Percentiles rank a stretch among this genome's conserved stretches.
Conservation (phyloP, 805 yeast genomes). For the Torulaspora quercuum region DNA sequence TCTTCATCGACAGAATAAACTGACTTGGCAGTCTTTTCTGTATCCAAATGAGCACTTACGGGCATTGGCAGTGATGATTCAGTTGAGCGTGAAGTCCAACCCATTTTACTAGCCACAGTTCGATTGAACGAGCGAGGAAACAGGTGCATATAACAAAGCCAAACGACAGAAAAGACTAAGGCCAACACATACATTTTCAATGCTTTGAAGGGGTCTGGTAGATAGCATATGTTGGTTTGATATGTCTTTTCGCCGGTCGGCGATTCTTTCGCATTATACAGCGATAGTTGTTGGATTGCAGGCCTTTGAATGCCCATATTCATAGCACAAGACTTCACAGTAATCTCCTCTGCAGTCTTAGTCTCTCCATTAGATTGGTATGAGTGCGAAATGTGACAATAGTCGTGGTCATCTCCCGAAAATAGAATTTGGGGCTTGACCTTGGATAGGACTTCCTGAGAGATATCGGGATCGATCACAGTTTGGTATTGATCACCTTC, state of each 20-base stretch:
- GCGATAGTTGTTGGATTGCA: constrained; percentile 77
- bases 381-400: constrained; percentile 70
- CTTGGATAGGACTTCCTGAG: constrained; percentile 54
- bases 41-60: constrained; percentile 12
- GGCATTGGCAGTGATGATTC: constrained; percentile 25
- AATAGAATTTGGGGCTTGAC: constrained; percentile 68
- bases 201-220: constrained; percentile 53
- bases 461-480: constrained; percentile 60
- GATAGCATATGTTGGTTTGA: constrained; percentile 50
- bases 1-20: constrained; percentile 11
- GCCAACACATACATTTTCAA: constrained; percentile 37
- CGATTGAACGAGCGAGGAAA: constrained; percentile 32
- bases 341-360: constrained; percentile 59
- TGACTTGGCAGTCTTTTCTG: constrained; percentile 2
- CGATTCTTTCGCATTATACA: constrained; percentile 45
- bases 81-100: constrained; percentile 6
- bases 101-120: constrained; percentile 13
- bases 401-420: constrained; percentile 97
- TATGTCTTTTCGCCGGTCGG: constrained; percentile 28
- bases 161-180: constrained; percentile 20
- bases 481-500: constrained; percentile 88
- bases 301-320: constrained; percentile 86
- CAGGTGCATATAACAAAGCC: constrained; percentile 28
- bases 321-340: constrained; percentile 88
- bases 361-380: constrained; percentile 27